Conservation (phyloP, 176 grass and related monocot genomes). For the Zizania latifolia region DNA sequence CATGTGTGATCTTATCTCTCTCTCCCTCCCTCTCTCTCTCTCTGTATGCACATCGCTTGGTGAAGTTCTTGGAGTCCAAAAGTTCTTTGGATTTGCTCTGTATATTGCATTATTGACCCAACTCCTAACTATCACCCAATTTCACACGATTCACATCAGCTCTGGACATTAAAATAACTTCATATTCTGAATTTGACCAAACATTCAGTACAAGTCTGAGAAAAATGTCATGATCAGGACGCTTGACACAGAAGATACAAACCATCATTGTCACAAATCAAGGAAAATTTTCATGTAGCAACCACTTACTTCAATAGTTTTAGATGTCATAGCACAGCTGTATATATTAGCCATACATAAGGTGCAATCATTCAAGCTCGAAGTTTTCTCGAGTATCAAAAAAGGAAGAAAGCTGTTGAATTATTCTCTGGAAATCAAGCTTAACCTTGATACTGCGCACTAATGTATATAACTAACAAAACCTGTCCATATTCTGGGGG, state of each 20-base stretch:
- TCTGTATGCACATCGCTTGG: neutral
- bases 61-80: neutral
- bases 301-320: neutral
- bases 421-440: neutral
- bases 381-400: neutral
- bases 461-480: neutral
- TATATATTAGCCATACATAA: neutral
- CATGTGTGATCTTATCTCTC: constrained; percentile 34
- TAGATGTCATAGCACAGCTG: neutral
- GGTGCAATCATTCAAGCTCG: neutral
- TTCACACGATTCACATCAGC: neutral
- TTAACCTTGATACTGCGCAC: neutral
- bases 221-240: neutral
- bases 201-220: neutral
- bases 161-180: neutral
- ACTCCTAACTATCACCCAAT: neutral
- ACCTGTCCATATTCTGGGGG: neutral
- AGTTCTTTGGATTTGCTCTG: neutral
- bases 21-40: too few relatives aligned
- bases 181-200: neutral
- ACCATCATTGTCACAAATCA: neutral
- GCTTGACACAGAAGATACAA: neutral
- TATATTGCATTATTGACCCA: neutral
- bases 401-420: neutral
- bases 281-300: neutral